Base-by-base conservation (phyloP, 2,329 filamentous ascomycete genomes). In the Clonostachys byssicola region DNA sequence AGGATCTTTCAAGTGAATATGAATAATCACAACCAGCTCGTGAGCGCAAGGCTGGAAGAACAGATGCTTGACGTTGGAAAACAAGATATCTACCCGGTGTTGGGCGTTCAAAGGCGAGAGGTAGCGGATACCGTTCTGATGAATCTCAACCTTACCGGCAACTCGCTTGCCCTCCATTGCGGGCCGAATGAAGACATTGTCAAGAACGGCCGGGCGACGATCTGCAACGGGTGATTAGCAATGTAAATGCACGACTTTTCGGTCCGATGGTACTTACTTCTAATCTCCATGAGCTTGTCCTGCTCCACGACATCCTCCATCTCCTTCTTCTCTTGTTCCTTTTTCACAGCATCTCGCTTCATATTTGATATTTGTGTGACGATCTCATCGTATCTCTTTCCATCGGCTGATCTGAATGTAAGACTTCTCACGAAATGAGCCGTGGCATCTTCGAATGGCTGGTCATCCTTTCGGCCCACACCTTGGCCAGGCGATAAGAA, bases 241-340 rank as follows among this genome's bases (percentile, higher is more conserved):
- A 10, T 18, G 30, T 35, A 5, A 17, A 44, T 42, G 14, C 9
- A 34, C 10, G 18, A 35, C 14, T 3, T 23, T 16, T 12, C 20
- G 12, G 20, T 14, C 13, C 20, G 16, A 17, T 6, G 20, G 7
- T 14, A 73, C 84, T 73, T 74, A 90, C 88, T 96, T 75, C 94
- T 81, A 56, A 97, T 92, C 63, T 96, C 92, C 56, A 95, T 77
- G 45, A 99, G 82, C 73, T 99, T 99, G 65, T 99, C 94, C 67
- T 99, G 94, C 68, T 97, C 94, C 6, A 99, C 92, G 18, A 99
- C 94, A 67, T 99, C 94, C 64, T 99, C 94, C 88, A 99, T 88
- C 58, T 99, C 92, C 73, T 99, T 99, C 82, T 97, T 96, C 69
- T 96, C 92, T 60, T 96, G 92, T 67, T 99, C 94, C 58, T 90